Base-by-base conservation (phyloP, 805 yeast genomes). In the Saturnispora saitoi region DNA sequence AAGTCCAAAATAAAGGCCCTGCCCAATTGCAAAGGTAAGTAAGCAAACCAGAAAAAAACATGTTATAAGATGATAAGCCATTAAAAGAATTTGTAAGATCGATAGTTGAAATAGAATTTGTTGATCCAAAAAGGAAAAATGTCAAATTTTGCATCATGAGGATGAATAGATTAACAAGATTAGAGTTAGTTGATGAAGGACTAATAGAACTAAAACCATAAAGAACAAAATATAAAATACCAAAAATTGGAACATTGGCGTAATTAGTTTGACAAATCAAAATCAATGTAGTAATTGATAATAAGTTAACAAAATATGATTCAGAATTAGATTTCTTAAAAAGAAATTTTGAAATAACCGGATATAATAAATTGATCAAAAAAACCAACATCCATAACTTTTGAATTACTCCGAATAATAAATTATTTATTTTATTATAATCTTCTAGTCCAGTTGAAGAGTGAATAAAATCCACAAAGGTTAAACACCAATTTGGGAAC, bases 11-110 rank as follows among this genome's bases (percentile, higher is more conserved):
- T 0, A 93, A 73, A 0, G 96, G 86, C 0, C 88, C 88, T 0
- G 85, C 75, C 78, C 87, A 93, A 62, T 89, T 91, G n/a, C 95
- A 76, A 2, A 83, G 60, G 61, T 86, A 85, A 12, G 95, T 87
- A 48, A 93, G 65, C 0, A 83, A 28, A 0, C 96, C 96, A 4
- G 91, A 95, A 3, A 77, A 61, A 7, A 76, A 56, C 20, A 90
- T 75, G 54, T 82, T 77, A 60, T 88, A 93, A 41, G 77, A 74
- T 0, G 78, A 65, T 7, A 90, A 71, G 0, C 99, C 99, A 61
- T 91, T 91, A 64, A 93, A 93, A 0, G 96, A 90, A 61, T 91
- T 90, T 0, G 95, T 79, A 22, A 93, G 71, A 58, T 91, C 97
- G 20, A 93, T 81, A 0, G 97, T 83, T 0, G 97, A 91, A 56